phyloP scores from a whole-genome alignment of 257 asterid species.

The Rhazya stricta region DNA sequence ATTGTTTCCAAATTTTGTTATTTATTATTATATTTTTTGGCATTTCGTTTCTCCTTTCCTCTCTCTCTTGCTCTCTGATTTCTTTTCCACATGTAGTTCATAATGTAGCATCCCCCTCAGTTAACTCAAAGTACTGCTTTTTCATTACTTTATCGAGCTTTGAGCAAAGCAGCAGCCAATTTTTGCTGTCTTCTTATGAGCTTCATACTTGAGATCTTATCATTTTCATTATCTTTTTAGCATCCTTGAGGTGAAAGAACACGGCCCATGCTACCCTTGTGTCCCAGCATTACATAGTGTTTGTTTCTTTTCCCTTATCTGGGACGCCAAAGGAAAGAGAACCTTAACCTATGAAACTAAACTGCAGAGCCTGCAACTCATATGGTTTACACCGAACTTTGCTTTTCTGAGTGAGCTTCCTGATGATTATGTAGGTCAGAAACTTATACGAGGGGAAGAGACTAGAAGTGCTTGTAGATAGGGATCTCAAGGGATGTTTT shows the following conservation, averaged over 20 bases:
- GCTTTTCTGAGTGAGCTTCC: not conserved
- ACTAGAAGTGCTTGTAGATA: slow-evolving; percentile 64
- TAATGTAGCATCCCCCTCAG: no score
- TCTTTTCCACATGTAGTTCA: no score
- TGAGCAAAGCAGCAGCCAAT: not conserved
- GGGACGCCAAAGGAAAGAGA: not conserved
- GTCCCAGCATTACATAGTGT: not conserved
- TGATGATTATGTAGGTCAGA: slow-evolving; percentile 43
- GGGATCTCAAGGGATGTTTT: slow-evolving; percentile 56
- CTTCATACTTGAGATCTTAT: not conserved
- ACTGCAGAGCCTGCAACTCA: not conserved
- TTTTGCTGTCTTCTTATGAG: not conserved
- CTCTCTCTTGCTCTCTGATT: not conserved
- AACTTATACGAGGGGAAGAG: slow-evolving; percentile 51
- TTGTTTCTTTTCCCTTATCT: not conserved
- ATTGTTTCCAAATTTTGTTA: no score
- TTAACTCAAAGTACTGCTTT: not conserved
- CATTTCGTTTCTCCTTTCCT: no score
- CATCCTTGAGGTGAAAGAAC: not conserved
- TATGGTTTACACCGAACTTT: not conserved
- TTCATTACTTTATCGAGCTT: not conserved
- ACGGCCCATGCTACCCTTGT: no score
- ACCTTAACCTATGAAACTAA: not conserved
- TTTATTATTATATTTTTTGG: no score
- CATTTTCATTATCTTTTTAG: not conserved